A percentile compares a stretch with the other conserved stretches of the same genome.
Conservation (phyloP, 331 rosid species). For the Malus hybrid region DNA sequence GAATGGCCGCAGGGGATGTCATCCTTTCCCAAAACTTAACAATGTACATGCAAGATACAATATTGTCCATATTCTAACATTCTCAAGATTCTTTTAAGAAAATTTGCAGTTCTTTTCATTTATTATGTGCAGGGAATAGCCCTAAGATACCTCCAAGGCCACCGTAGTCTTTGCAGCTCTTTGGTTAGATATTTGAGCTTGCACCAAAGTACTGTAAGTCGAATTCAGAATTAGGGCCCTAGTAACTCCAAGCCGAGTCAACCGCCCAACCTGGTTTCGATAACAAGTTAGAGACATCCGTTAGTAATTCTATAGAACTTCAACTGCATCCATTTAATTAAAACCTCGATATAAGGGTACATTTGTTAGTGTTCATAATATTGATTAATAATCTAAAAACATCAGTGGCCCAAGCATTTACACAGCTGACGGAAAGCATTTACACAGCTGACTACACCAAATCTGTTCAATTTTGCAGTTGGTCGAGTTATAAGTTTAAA, state of each 20-base stretch:
- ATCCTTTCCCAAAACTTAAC: background rate
- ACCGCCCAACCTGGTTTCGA: slow-evolving; percentile 16
- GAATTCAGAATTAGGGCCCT: slow-evolving; percentile 12
- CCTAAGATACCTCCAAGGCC: slow-evolving; percentile 13
- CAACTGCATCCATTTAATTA: too few species aligned
- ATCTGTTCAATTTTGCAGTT: background rate
- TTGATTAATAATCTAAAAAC: background rate
- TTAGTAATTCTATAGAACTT: background rate
- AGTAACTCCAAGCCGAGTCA: slow-evolving; percentile 17
- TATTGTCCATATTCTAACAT: background rate
- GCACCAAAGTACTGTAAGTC: slow-evolving; percentile 5
- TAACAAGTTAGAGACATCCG: background rate
- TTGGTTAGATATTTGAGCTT: slow-evolving; percentile 15
- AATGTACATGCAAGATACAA: background rate
- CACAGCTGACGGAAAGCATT: background rate
- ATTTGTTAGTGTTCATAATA: too few species aligned
- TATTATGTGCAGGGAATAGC: background rate
- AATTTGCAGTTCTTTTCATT: background rate
- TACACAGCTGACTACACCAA: background rate
- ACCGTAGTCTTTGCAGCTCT: background rate
- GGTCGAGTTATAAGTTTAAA: background rate
- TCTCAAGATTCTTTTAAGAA: background rate
- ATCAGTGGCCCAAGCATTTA: background rate
- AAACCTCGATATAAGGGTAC: background rate
- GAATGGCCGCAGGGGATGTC: background rate